These are phyloP conservation scores for Helotiales sp. DNA, from an alignment of 2,329 filamentous ascomycete genomes.

Conservation along the genomic window DNA sequence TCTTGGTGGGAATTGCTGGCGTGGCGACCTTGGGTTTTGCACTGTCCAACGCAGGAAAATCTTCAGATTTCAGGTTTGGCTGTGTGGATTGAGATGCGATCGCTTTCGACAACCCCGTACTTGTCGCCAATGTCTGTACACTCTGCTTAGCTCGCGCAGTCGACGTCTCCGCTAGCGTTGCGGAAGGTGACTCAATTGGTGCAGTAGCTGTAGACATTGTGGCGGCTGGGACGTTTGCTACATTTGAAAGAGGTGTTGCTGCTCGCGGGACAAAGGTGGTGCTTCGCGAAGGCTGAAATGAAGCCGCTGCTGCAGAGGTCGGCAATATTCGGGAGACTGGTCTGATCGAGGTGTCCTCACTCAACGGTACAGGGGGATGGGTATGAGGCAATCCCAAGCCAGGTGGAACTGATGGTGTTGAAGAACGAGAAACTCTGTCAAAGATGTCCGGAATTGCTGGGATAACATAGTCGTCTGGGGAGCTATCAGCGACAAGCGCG, in stretches of 20 bases:
- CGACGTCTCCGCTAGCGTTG: conserved; percentile 5
- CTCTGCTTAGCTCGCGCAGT: conserved; percentile 41
- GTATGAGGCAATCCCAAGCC: conserved; percentile 41
- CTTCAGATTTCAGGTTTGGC: conserved; percentile 54
- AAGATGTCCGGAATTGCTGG: conserved; percentile 17
- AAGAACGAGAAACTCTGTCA: conserved; percentile 30
- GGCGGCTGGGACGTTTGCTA: conserved; percentile 24
- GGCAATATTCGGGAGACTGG: conserved; percentile 27
- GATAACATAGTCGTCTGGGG: conserved; percentile 23
- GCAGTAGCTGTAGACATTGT: background rate
- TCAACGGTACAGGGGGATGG: conserved; percentile 37
- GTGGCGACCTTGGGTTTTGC: conserved; percentile 31
- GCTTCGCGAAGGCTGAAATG: conserved; percentile 32
- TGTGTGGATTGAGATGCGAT: conserved; percentile 36
- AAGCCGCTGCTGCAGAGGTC: conserved; percentile 22
- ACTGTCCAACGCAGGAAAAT: conserved; percentile 59
- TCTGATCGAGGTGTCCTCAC: conserved; percentile 29
- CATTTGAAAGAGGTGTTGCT: conserved; percentile 30
- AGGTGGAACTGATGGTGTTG: conserved; percentile 46
- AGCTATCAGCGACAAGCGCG: conserved; percentile 62
- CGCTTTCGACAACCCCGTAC: conserved; percentile 49
- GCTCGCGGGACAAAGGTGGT: conserved; percentile 25
- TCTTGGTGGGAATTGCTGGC: conserved; percentile 17
- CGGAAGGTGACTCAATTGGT: background rate
- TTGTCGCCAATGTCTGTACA: conserved; percentile 46